Conservation (phyloP, 2,329 filamentous ascomycete genomes). For the Stachybotrys elegans region DNA sequence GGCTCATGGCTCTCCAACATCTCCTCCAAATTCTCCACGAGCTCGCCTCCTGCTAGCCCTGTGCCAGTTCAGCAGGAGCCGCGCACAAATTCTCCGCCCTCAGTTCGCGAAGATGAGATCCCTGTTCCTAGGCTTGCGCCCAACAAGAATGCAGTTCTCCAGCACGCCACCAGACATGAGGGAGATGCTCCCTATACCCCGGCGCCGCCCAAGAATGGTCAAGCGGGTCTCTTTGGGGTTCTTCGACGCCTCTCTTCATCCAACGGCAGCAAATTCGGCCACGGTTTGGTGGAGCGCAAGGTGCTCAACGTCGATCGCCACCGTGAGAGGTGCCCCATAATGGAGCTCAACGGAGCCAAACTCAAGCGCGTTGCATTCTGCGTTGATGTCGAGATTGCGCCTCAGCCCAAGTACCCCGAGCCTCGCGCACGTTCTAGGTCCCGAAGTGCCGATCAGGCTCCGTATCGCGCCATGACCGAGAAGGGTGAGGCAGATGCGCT, state of each 20-base stretch:
- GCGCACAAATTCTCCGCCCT: slow-evolving; percentile 8
- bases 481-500: slow-evolving; percentile 70
- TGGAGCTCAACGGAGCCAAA: slow-evolving; percentile 75
- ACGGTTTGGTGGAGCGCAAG: slow-evolving; percentile 72
- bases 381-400: slow-evolving; percentile 95
- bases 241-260: slow-evolving; percentile 77
- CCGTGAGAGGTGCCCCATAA: slow-evolving; percentile 72
- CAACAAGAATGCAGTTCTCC: slow-evolving; percentile 54
- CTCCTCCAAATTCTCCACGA: slow-evolving; percentile 81
- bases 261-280: slow-evolving; percentile 32
- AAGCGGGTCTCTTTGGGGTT: slow-evolving; percentile 73
- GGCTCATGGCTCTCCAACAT: slow-evolving; percentile 92
- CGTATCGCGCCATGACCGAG: slow-evolving; percentile 61
- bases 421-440: slow-evolving; percentile 38
- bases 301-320: slow-evolving; percentile 81
- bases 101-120: slow-evolving; percentile 27
- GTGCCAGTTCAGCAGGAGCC: slow-evolving; percentile 20
- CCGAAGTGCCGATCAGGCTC: slow-evolving; percentile 42
- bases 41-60: slow-evolving; percentile 29
- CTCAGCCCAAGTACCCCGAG: slow-evolving; percentile 73
- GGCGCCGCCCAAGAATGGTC: slow-evolving; percentile 63
- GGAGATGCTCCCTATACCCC: slow-evolving; percentile 66
- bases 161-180: slow-evolving; percentile 49
- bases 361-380: slow-evolving; percentile 88
- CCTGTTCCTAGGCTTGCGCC: slow-evolving; percentile 43